Evolutionary conservation across 441 rosid species (phyloP).

Genomic region (Biscutella laevigata): DNA sequence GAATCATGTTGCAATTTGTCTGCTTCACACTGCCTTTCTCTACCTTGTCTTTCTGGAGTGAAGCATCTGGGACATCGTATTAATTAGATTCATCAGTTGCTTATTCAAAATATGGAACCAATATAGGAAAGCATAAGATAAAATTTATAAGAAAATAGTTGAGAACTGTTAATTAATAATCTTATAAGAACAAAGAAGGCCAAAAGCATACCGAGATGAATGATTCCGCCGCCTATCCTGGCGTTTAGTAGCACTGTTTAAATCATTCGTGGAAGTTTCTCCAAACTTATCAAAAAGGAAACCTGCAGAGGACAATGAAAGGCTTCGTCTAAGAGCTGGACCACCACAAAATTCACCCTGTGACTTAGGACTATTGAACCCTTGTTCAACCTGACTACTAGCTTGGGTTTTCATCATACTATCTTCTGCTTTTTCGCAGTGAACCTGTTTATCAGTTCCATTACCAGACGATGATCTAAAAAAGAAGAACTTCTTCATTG

Average conservation of each 20-base stretch:
- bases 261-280: slow-evolving; percentile 34
- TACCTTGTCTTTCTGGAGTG: slow-evolving; percentile 47
- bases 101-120: background rate
- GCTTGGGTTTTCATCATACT: slow-evolving; percentile 28
- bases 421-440: slow-evolving; percentile 34
- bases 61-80: slow-evolving; percentile 21
- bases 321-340: slow-evolving; percentile 70
- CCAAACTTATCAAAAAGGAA: slow-evolving; percentile 45
- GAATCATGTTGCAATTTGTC: slow-evolving; percentile 39
- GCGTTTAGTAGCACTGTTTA: slow-evolving; percentile 24
- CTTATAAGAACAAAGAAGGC: slow-evolving; percentile 7
- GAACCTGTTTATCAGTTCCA: slow-evolving; percentile 45
- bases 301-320: slow-evolving; percentile 65
- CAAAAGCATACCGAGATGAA: slow-evolving; percentile 45
- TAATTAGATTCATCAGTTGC: background rate
- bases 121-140: background rate
- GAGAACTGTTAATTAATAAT: background rate
- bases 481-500: slow-evolving; percentile 84
- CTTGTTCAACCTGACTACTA: slow-evolving; percentile 30
- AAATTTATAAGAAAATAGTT: background rate
- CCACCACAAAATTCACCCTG: slow-evolving; percentile 43
- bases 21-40: slow-evolving; percentile 40
- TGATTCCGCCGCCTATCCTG: slow-evolving; percentile 32
- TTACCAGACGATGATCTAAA: slow-evolving; percentile 53
- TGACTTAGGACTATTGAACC: slow-evolving; percentile 38